A percentile compares a stretch with the other conserved stretches of the same genome.
Evolutionary conservation across 495 filamentous ascomycete genomes (phyloP).

Genomic region (Neurospora sp.): DNA sequence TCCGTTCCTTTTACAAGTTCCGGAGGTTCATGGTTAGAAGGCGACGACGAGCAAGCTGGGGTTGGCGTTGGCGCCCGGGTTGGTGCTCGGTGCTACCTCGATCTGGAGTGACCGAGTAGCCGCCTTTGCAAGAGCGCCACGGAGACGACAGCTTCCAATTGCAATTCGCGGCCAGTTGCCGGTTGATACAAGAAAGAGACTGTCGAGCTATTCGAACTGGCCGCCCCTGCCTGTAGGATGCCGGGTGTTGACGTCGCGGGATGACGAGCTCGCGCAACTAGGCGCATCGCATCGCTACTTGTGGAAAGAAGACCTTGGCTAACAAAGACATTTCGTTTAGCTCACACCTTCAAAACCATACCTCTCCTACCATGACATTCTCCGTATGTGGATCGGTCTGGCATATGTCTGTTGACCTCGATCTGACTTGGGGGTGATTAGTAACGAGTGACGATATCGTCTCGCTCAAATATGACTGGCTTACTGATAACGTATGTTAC

Average conservation of each 20-base stretch:
- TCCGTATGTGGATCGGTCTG: slow-evolving; percentile 24
- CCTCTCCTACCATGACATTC: slow-evolving; percentile 37
- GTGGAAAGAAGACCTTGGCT: background rate
- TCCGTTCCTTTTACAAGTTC: background rate
- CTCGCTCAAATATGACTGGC: slow-evolving; percentile 84
- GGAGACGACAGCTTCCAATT: background rate
- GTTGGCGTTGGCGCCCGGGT: background rate
- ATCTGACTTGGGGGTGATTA: slow-evolving; percentile 14
- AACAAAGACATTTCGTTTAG: slow-evolving; percentile 3
- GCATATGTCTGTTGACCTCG: background rate
- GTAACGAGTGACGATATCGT: slow-evolving; percentile 66
- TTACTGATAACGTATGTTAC: slow-evolving; percentile 85
- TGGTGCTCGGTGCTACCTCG: background rate
- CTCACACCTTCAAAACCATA: slow-evolving; percentile 29
- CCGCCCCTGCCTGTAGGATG: background rate
- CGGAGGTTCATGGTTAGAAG: background rate
- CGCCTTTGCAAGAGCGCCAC: background rate
- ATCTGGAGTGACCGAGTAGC: background rate
- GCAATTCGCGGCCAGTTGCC: background rate
- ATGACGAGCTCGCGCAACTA: background rate
- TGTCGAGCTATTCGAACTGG: background rate
- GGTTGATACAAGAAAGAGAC: background rate
- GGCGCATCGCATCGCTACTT: background rate
- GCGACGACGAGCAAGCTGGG: background rate
- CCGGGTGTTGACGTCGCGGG: background rate